Evolutionary conservation across 1,139 yeast species (phyloP), one percentile per base, ranked within the genome.

Genomic region (Kodamaea arcana): DNA sequence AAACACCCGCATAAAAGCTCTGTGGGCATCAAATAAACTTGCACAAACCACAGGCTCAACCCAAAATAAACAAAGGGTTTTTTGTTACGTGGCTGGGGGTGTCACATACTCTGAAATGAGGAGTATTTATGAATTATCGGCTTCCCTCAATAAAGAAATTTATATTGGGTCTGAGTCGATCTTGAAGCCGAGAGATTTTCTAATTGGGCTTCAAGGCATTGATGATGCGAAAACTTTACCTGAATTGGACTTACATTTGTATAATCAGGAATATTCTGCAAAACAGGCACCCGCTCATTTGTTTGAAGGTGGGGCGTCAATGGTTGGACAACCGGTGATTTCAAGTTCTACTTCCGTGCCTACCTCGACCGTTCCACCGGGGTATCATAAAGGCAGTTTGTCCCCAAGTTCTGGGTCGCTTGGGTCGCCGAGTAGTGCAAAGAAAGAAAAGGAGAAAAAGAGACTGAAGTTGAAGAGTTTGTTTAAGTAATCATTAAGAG

Each of bases 31-130:
- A 40, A 15, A 13, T 14, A 17, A 27, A 17, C 15, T 11, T 13
- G 11, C 35, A 3, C 31, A 14, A 18, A 18, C 25, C 11, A 20
- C 23, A 10, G 65, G 71, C n/a, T 6, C 9, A 7, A 6, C 6
- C 9, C 22, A 7, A 9, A 74, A 78, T 29, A 74, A 77, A 45
- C 95, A 85, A 50, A 63, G 92, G 31, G 70, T 90, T 7, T 77
- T 90, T 47, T 78, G 88, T 41, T 92, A 80, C 52, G 75, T 88
- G 26, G 84, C 94, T 1, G 99, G 99, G 15, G 98, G 98, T 9
- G 62, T 85, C 27, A 87, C 97, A 0, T 78, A 83, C 45, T 75
- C 90, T 3, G 99, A 94, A 55, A 64, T 84, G 29, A 73, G 94
- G 39, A 72, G 87, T 4, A 80, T 83, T 11, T 83, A 86, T 48